Conservation (phyloP, 2,329 filamentous ascomycete genomes). For the Beauveria rudraprayagi region DNA sequence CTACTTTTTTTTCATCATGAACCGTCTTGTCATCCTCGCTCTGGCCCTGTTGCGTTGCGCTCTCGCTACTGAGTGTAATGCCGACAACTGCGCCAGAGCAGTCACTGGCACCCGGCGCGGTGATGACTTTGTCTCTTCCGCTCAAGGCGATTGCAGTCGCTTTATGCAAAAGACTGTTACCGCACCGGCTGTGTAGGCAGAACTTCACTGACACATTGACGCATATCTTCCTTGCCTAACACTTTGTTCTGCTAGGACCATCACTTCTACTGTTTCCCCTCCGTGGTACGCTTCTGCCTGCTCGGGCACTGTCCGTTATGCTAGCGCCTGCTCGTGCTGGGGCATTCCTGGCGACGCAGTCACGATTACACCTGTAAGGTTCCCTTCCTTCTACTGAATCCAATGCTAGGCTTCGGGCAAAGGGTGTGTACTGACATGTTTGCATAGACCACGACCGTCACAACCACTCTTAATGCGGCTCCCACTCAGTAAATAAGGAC, state of each 20-base stretch:
- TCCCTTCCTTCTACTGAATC: background rate
- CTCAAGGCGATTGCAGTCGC: background rate
- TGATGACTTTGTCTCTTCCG: background rate
- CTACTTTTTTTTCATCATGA: background rate
- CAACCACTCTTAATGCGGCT: background rate
- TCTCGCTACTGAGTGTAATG: background rate
- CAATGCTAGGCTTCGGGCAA: background rate
- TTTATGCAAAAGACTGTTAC: slow-evolving; percentile 1
- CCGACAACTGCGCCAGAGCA: slow-evolving; percentile 7
- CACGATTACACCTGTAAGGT: slow-evolving; percentile 6
- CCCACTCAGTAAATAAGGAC: background rate
- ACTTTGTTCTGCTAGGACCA: background rate
- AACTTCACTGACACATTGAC: too few relatives aligned
- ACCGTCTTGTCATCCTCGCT: background rate
- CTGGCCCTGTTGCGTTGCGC: background rate
- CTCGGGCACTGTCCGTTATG: background rate
- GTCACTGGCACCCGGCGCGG: slow-evolving; percentile 4
- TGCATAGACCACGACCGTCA: background rate
- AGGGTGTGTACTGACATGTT: background rate
- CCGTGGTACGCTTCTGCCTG: slow-evolving; percentile 5
- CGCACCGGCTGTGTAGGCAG: background rate
- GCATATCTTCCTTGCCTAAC: background rate
- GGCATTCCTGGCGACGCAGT: background rate
- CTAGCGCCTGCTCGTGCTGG: slow-evolving; percentile 9
- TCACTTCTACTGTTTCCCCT: background rate